Conservation (phyloP, 2,329 filamentous ascomycete species). For the Emmonsiellopsis sp. region DNA sequence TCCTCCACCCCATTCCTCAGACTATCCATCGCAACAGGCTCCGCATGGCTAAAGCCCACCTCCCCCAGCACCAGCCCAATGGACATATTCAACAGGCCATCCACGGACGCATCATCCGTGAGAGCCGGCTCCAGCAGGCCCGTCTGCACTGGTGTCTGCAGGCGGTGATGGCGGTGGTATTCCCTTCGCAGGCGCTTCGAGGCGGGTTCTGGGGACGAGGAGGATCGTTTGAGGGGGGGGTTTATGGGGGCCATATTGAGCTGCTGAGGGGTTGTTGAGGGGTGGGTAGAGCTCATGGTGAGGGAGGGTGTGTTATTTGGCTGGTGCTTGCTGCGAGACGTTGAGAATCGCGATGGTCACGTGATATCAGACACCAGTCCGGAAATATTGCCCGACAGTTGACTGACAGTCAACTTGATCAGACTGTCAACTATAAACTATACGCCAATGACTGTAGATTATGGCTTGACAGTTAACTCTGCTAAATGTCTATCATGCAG, state of each 20-base stretch:
- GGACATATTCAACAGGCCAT: constrained; percentile 46
- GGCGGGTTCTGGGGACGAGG: constrained; percentile 14
- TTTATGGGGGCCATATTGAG: constrained; percentile 20
- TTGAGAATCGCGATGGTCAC: too few relatives aligned
- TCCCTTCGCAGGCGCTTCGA: constrained; percentile 28
- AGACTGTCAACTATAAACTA: too few relatives aligned
- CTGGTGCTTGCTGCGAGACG: too few relatives aligned
- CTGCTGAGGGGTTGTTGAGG: constrained; percentile 9
- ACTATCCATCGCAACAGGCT: constrained; percentile 47
- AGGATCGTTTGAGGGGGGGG: constrained; percentile 25
- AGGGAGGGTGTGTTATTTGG: too few relatives aligned
- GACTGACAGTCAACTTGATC: too few relatives aligned
- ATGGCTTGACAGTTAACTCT: too few relatives aligned
- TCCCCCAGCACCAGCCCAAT: constrained; percentile 44
- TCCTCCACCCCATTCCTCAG: constrained; percentile 49
- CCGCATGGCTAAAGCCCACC: constrained; percentile 47
- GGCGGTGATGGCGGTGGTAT: constrained; percentile 36
- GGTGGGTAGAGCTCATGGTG: neutral
- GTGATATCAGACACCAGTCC: too few relatives aligned
- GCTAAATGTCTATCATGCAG: too few relatives aligned
- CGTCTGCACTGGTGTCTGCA: constrained; percentile 26
- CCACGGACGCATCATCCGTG: constrained; percentile 44
- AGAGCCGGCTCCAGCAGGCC: constrained; percentile 30
- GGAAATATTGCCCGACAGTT: too few relatives aligned
- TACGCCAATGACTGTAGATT: too few relatives aligned